These are phyloP conservation scores for Stemphylium lycopersici DNA, from an alignment of 2,329 filamentous ascomycete genomes.

Conservation along the genomic window DNA sequence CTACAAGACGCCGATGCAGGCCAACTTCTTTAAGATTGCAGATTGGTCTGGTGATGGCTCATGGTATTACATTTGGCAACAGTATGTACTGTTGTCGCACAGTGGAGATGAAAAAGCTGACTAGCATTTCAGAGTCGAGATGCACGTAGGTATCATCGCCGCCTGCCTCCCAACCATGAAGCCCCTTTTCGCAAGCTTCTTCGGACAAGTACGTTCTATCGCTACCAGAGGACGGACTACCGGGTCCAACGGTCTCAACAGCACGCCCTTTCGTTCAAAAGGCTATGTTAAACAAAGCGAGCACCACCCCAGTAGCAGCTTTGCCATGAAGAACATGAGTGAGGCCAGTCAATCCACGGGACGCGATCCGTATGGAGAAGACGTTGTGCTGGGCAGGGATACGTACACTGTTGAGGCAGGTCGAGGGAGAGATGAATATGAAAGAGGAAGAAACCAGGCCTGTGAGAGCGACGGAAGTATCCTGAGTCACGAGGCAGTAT, in stretches of 20 bases:
- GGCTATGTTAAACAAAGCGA: slow-evolving; percentile 27
- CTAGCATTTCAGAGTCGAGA: slow-evolving; percentile 32
- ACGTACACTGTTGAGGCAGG: slow-evolving; percentile 13
- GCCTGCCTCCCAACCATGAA: slow-evolving; percentile 39
- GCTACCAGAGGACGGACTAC: slow-evolving; percentile 21
- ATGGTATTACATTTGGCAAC: slow-evolving; percentile 38
- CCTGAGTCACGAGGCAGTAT: not conserved
- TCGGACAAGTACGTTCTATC: slow-evolving; percentile 28
- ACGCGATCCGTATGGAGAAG: slow-evolving; percentile 19
- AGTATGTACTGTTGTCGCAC: slow-evolving; percentile 13
- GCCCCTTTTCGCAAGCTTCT: slow-evolving; percentile 34
- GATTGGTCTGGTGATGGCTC: slow-evolving; percentile 33
- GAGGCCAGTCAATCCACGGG: slow-evolving; percentile 7
- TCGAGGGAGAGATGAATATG: slow-evolving; percentile 6
- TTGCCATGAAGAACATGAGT: slow-evolving; percentile 21
- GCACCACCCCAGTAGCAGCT: not conserved
- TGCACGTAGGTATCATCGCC: slow-evolving; percentile 41
- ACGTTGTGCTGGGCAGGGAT: slow-evolving; percentile 18
- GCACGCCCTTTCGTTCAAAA: slow-evolving; percentile 21
- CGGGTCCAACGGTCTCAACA: slow-evolving; percentile 15
- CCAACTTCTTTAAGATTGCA: slow-evolving; percentile 38
- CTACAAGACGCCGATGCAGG: slow-evolving; percentile 33
- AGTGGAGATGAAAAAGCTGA: not conserved
- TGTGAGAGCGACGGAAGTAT: slow-evolving; percentile 9
- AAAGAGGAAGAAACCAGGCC: not conserved